Evolutionary conservation across 2,329 filamentous ascomycete genomes (phyloP).

Genomic region (Fusarium miscanthi): DNA sequence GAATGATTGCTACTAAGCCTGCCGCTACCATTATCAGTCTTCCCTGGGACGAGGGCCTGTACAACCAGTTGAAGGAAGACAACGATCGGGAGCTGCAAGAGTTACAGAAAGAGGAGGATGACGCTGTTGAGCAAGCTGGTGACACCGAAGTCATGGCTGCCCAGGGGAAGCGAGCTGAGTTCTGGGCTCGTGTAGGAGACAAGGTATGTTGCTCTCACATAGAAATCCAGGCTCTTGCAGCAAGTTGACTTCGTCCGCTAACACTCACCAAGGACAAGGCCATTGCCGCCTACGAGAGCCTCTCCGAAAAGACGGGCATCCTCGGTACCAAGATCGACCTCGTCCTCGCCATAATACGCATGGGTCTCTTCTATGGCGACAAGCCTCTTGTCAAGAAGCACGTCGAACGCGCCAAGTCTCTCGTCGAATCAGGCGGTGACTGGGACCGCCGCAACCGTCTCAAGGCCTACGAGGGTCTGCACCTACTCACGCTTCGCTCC

Average conservation of each 20-base stretch:
- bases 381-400: slow-evolving; percentile 93
- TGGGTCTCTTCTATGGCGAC: slow-evolving; percentile 96
- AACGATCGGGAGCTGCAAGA: slow-evolving; percentile 82
- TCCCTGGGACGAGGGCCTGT: slow-evolving; percentile 91
- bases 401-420: slow-evolving; percentile 85
- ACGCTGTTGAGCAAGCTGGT: slow-evolving; percentile 94
- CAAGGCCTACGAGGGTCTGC: slow-evolving; percentile 97
- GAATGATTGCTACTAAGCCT: slow-evolving; percentile 79
- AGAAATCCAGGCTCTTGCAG: not conserved
- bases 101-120: slow-evolving; percentile 88
- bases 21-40: slow-evolving; percentile 74
- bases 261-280: slow-evolving; percentile 80
- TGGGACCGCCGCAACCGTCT: slow-evolving; percentile 98
- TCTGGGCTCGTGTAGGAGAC: slow-evolving; percentile 94
- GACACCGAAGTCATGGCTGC: slow-evolving; percentile 95
- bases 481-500: slow-evolving; percentile 91
- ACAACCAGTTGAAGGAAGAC: slow-evolving; percentile 78
- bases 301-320: slow-evolving; percentile 97
- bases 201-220: slow-evolving; percentile 71
- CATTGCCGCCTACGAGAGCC: slow-evolving; percentile 88
- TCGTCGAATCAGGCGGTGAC: slow-evolving; percentile 95
- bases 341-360: slow-evolving; percentile 93
- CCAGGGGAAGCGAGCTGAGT: slow-evolving; percentile 93
- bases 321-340: slow-evolving; percentile 97
- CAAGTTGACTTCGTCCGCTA: slow-evolving; percentile 16